Evolutionary conservation across 805 yeast genomes (phyloP).

Genomic region (Candida peoriensis): DNA sequence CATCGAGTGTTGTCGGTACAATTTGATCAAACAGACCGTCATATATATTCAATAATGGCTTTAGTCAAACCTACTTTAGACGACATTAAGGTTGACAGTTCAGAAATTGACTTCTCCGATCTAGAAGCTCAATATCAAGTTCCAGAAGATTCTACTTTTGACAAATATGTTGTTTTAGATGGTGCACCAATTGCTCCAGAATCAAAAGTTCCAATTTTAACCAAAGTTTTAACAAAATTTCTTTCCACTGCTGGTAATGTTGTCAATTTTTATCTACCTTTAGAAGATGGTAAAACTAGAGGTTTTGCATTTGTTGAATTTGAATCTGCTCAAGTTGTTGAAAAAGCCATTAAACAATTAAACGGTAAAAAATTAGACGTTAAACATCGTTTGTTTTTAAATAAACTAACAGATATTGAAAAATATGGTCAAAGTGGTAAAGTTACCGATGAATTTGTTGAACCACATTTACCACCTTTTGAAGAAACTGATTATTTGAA

Average conservation of each 20-base stretch:
- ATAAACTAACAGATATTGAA: slow-evolving; percentile 78
- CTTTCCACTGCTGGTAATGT: slow-evolving; percentile 77
- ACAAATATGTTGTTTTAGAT: slow-evolving; percentile 78
- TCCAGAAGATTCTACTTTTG: slow-evolving; percentile 57
- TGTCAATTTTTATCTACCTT: slow-evolving; percentile 75
- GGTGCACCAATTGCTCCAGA: slow-evolving; percentile 97
- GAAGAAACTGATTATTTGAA: slow-evolving; percentile 75
- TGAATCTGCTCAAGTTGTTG: slow-evolving; percentile 60
- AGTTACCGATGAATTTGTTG: slow-evolving; percentile 55
- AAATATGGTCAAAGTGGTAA: slow-evolving; percentile 64
- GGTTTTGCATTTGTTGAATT: slow-evolving; percentile 87
- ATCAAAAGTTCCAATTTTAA: slow-evolving; percentile 74
- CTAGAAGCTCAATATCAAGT: slow-evolving; percentile 72
- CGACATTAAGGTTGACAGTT: slow-evolving; percentile 46
- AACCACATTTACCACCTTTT: slow-evolving; percentile 70
- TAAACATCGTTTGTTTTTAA: slow-evolving; percentile 83
- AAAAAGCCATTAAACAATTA: slow-evolving; percentile 70
- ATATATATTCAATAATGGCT: slow-evolving; percentile 9
- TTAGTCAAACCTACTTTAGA: slow-evolving; percentile 34
- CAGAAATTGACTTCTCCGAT: slow-evolving; percentile 73
- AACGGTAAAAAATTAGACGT: slow-evolving; percentile 91
- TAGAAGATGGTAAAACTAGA: slow-evolving; percentile 71
- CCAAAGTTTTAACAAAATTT: slow-evolving; percentile 79
- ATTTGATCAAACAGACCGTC: background rate
- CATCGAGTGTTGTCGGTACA: no score